Evolutionary conservation across 306 rosid species (phyloP).

Genomic region (Castanea mollissima): DNA sequence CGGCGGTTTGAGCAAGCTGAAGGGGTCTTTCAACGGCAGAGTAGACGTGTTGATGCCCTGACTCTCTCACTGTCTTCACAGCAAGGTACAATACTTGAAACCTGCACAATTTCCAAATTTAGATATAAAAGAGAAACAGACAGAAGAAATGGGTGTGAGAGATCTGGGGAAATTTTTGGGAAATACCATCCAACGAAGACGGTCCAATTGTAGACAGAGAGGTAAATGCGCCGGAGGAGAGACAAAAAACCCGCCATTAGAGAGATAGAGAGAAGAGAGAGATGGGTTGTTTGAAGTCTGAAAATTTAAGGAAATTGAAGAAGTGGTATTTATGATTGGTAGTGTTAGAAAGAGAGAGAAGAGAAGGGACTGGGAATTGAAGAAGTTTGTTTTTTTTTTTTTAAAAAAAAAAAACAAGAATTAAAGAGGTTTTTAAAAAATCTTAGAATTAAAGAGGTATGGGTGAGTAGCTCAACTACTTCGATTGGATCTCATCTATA

Average conservation of each 20-base stretch:
- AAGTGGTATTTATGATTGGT: conserved; percentile 3
- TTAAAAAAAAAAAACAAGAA: too few relatives aligned
- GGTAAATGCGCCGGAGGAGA: conserved; percentile 53
- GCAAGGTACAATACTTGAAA: conserved; percentile 56
- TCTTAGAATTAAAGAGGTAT: not conserved
- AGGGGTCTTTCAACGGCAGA: conserved; percentile 67
- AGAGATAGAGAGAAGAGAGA: not conserved
- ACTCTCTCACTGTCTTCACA: conserved; percentile 56
- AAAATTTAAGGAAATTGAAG: too few relatives aligned
- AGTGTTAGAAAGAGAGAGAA: not conserved
- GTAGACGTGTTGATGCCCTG: conserved; percentile 67
- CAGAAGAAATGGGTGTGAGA: not conserved
- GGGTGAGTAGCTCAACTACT: conserved; percentile 36
- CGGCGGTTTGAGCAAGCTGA: conserved; percentile 75
- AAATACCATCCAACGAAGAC: conserved; percentile 76
- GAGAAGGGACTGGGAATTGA: too few relatives aligned
- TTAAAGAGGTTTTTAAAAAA: too few relatives aligned
- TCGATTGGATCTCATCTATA: too few relatives aligned
- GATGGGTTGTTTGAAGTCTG: not conserved
- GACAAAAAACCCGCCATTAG: conserved; percentile 59
- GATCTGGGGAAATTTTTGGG: not conserved
- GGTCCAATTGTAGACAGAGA: conserved; percentile 69
- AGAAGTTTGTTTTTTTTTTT: too few relatives aligned
- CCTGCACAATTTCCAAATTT: conserved; percentile 37
- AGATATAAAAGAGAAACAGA: not conserved